Evolutionary conservation across 257 asterid species (phyloP).

Genomic region (Solanum virginianum): DNA sequence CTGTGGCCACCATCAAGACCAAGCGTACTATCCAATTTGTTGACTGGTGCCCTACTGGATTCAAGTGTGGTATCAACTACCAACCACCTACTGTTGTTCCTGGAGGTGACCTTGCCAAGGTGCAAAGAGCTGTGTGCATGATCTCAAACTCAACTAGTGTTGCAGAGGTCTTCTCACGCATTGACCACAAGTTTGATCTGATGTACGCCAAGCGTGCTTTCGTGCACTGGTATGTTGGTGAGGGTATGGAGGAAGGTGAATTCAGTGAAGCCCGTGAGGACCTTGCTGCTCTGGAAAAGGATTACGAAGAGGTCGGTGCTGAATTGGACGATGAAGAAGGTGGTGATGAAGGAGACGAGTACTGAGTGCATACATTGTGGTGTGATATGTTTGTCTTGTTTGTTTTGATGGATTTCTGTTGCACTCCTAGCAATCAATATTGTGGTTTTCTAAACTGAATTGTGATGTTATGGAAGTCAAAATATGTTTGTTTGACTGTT

Average conservation of each 20-base stretch:
- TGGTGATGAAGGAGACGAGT: neutral
- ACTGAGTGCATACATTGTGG: neutral
- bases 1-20: slow-evolving; percentile 18
- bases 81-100: slow-evolving; percentile 20
- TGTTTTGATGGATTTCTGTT: neutral
- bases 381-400: neutral
- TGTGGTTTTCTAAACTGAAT: neutral
- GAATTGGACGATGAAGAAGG: slow-evolving; percentile 3
- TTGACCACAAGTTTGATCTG: slow-evolving; percentile 12
- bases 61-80: slow-evolving; percentile 19
- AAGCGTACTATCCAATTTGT: slow-evolving; percentile 18
- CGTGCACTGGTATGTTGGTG: slow-evolving; percentile 17
- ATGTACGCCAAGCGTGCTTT: slow-evolving; percentile 16
- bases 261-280: slow-evolving; percentile 22
- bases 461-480: neutral
- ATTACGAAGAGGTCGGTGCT: slow-evolving; percentile 20
- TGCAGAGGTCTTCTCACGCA: slow-evolving; percentile 10
- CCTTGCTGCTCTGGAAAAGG: slow-evolving; percentile 16
- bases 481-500: neutral
- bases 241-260: slow-evolving; percentile 24
- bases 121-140: slow-evolving; percentile 19
- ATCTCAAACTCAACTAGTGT: slow-evolving; percentile 15
- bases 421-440: neutral
- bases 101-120: slow-evolving; percentile 13
- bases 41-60: slow-evolving; percentile 20